A percentile compares a stretch with the other conserved stretches of the same genome.
These are phyloP conservation scores for Colletotrichum gigasporum DNA, from an alignment of 2,329 filamentous ascomycete genomes.

Conservation along the genomic window DNA sequence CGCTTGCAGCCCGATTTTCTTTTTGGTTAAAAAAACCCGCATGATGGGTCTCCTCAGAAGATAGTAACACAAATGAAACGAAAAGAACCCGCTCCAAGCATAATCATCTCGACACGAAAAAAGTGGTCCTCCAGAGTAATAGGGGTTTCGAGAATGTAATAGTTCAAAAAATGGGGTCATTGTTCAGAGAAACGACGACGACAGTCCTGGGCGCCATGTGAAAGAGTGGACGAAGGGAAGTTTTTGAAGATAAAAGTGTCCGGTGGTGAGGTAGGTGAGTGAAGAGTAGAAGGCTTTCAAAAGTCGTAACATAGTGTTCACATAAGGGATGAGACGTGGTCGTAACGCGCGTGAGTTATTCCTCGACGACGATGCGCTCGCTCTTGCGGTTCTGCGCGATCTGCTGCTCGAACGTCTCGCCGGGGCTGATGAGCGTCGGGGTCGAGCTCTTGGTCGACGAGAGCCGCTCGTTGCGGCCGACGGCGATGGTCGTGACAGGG, in stretches of 20 bases:
- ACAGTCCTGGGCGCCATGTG: neutral
- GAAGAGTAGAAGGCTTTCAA: neutral
- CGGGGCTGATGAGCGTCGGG: slow-evolving; percentile 55
- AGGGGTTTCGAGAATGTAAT: neutral
- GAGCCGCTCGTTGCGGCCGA: slow-evolving; percentile 40
- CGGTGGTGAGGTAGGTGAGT: too few relatives aligned
- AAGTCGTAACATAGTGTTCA: neutral
- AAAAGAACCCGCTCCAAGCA: slow-evolving; percentile 13
- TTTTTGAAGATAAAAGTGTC: neutral
- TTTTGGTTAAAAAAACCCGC: neutral
- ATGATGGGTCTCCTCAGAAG: neutral
- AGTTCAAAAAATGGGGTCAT: neutral
- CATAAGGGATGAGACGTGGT: neutral
- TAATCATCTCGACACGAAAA: slow-evolving; percentile 11
- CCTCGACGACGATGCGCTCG: slow-evolving; percentile 63
- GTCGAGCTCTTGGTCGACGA: slow-evolving; percentile 52
- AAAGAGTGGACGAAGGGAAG: slow-evolving; percentile 7
- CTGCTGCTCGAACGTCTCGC: slow-evolving; percentile 42
- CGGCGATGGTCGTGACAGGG: slow-evolving; percentile 24
- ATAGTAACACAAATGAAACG: neutral
- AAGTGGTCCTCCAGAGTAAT: slow-evolving; percentile 20
- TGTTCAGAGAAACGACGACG: neutral
- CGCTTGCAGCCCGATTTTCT: neutral
- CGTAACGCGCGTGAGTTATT: slow-evolving; percentile 33
- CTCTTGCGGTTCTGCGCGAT: slow-evolving; percentile 58